Conservation (phyloP, 495 filamentous ascomycete species). For the Annulohypoxylon bovei region DNA sequence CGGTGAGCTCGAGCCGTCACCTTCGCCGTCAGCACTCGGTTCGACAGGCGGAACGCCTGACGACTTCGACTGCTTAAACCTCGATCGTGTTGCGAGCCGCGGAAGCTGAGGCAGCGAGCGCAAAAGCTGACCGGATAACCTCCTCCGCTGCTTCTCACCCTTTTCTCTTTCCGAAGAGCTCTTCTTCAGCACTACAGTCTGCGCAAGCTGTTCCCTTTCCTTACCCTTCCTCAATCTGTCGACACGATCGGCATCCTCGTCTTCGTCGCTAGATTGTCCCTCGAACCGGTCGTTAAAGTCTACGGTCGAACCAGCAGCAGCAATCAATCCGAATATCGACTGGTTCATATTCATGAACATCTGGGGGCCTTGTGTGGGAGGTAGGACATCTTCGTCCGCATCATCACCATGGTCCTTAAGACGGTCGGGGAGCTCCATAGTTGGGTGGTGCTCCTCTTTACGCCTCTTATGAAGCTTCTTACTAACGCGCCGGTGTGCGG, state of each 20-base stretch:
- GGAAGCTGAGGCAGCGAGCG: constrained; percentile 66
- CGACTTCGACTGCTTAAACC: constrained; percentile 49
- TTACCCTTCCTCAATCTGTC: constrained; percentile 34
- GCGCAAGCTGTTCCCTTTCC: constrained; percentile 44
- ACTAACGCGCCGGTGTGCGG: constrained; percentile 46
- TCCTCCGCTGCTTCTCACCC: constrained; percentile 59
- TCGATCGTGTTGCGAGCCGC: constrained; percentile 45
- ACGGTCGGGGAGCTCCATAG: constrained; percentile 80
- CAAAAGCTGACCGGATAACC: constrained; percentile 69
- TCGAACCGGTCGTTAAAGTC: constrained; percentile 86
- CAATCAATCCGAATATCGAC: constrained; percentile 92
- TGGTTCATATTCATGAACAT: constrained; percentile 85
- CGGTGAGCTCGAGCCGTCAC: constrained; percentile 27
- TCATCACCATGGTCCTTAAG: constrained; percentile 76
- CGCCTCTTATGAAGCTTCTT: constrained; percentile 69
- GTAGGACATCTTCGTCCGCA: constrained; percentile 73
- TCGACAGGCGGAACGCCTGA: constrained; percentile 39
- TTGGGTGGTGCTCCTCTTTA: constrained; percentile 65
- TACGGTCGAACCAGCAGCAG: constrained; percentile 82
- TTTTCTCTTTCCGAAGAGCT: constrained; percentile 37
- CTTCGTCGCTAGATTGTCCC: constrained; percentile 81
- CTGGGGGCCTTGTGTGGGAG: constrained; percentile 60
- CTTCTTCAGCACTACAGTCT: constrained; percentile 51
- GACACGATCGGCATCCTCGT: constrained; percentile 61
- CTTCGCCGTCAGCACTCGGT: constrained; percentile 16